Evolutionary conservation across 371 early-diverging fungal species (phyloP), one percentile per base, ranked within the genome.

Genomic region (Phascolomyces articulosus): DNA sequence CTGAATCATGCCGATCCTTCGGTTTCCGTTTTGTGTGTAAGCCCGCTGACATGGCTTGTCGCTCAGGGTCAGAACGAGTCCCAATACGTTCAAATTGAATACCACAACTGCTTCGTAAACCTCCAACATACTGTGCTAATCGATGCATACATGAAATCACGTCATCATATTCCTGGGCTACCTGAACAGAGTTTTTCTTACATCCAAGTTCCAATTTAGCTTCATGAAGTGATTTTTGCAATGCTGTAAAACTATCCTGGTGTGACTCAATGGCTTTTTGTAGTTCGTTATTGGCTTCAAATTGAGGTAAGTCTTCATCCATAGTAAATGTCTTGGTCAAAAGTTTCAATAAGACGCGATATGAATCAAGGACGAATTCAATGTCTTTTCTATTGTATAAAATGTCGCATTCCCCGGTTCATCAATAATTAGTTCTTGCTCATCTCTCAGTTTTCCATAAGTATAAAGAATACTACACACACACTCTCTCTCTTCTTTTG

Each of bases 301-400:
- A 81, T 64, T 86, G 77, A 21, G 89, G 82, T 9, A 83, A 63
- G 57, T 84, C 83, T 13, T 79, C 81, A 60, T 90, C 91, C 41
- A 91, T 64, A 27, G 90, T 68, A 57, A 91, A 91, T 0, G 90
- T 88, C 65, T 89, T 89, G 27, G 87, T 87, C 24, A 90, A 51
- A 11, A 87, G 61, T 47, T 86, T 85, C 34, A 90, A 67, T 7
- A 88, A 59, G 0, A 85, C 69, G n/a, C 82, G 67, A 58, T 87
- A 87, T 0, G 90, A 87, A 2, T 58, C 60, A 15, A 91, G 55
- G 2, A 88, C 82, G 2, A 73, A 73, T 10, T 74, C 85, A 26
- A 89, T 78, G 59, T 88, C 87, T 38, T 81, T 77, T 60, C 86
- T 87, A 63, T 21, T n/a, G 3, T 28, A 34, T 34, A 34, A 9